These are phyloP conservation scores for Backusella macrospora DNA, from an alignment of 192 early-diverging fungal species.

Conservation along the genomic window DNA sequence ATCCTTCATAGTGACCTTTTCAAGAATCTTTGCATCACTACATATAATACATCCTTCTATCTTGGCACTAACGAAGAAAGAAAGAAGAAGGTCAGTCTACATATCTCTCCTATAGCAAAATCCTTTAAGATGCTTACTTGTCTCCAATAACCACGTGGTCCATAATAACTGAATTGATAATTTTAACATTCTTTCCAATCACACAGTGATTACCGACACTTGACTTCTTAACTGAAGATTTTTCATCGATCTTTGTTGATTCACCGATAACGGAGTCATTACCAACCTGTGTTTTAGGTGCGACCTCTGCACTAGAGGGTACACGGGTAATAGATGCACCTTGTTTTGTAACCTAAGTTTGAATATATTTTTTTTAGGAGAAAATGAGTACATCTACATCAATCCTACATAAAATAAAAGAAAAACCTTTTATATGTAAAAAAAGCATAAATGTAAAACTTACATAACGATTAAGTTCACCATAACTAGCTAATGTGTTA, in stretches of 20 bases:
- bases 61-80: slow-evolving; percentile 63
- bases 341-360: slow-evolving; percentile 33
- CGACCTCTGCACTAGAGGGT: slow-evolving; percentile 69
- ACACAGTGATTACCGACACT: slow-evolving; percentile 90
- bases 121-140: slow-evolving; percentile 45
- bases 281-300: slow-evolving; percentile 76
- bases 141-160: slow-evolving; percentile 95
- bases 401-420: neutral
- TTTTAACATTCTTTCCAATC: slow-evolving; percentile 97
- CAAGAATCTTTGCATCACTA: slow-evolving; percentile 75
- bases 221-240: slow-evolving; percentile 92
- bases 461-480: slow-evolving; percentile 86
- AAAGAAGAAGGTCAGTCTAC: neutral
- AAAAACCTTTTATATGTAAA: too few species aligned
- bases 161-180: slow-evolving; percentile 95
- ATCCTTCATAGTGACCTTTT: slow-evolving; percentile 79
- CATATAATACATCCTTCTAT: slow-evolving; percentile 89
- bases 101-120: neutral
- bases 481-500: slow-evolving; percentile 81
- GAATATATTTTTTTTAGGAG: neutral
- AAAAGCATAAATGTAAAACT: slow-evolving; percentile 19
- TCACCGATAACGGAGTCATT: slow-evolving; percentile 91
- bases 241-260: slow-evolving; percentile 86
- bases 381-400: neutral
- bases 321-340: slow-evolving; percentile 58